Evolutionary conservation across 306 rosid species (phyloP).

Genomic region (Quercus wislizeni): DNA sequence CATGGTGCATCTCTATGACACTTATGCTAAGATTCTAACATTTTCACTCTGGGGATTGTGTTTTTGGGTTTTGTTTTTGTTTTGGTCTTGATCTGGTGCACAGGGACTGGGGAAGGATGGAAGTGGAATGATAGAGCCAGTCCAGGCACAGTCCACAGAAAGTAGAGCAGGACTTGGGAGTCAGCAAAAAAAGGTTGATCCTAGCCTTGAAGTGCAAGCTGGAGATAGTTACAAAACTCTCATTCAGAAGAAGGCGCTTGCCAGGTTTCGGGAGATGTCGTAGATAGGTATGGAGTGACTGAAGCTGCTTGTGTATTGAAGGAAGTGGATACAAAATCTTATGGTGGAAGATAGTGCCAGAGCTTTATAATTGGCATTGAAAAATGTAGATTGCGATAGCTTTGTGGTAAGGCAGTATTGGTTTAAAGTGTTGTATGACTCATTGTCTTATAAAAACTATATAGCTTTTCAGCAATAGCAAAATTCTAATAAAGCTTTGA

Average conservation of each 20-base stretch:
- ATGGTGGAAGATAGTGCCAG: background rate
- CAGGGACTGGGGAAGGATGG: conserved; percentile 99
- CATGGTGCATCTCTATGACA: conserved; percentile 17
- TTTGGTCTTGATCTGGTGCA: conserved; percentile 34
- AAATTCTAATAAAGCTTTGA: background rate
- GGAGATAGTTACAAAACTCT: conserved; percentile 92
- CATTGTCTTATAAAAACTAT: conserved; percentile 20
- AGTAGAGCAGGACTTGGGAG: conserved; percentile 96
- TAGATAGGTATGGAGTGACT: conserved; percentile 25
- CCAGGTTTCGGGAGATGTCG: conserved; percentile 92
- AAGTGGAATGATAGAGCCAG: conserved; percentile 95
- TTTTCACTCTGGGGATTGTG: conserved; percentile 26
- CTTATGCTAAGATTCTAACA: conserved; percentile 34
- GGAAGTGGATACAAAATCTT: background rate
- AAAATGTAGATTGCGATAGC: conserved; percentile 6
- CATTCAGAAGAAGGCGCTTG: conserved; percentile 93
- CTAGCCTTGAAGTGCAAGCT: conserved; percentile 78
- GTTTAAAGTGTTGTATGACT: conserved; percentile 13
- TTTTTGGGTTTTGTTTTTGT: conserved; percentile 15
- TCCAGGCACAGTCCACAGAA: conserved; percentile 78
- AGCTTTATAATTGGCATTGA: conserved; percentile 20
- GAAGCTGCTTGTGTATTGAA: background rate
- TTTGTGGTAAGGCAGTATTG: background rate
- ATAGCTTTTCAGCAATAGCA: conserved; percentile 3
- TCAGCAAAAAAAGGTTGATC: conserved; percentile 87